These are phyloP conservation scores for Mycena leptocephala DNA, from an alignment of 768 basidiomycete species.

Conservation along the genomic window DNA sequence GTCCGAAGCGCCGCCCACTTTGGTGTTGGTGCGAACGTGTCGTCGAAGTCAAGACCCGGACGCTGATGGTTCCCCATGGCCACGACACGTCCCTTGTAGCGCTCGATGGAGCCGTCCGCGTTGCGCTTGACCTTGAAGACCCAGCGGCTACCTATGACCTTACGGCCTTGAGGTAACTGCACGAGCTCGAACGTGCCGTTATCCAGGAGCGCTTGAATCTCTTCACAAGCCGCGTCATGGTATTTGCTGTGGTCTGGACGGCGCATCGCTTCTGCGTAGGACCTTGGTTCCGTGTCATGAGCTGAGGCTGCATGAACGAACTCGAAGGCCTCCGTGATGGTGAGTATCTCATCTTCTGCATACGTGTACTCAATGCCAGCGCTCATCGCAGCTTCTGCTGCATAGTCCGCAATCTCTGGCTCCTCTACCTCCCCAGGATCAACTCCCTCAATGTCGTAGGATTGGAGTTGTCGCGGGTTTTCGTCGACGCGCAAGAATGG, in stretches of 20 bases:
- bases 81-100: no score
- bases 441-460: not conserved
- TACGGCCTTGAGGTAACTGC: slow-evolving; percentile 45
- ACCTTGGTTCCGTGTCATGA: slow-evolving; percentile 30
- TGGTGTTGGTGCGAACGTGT: slow-evolving; percentile 41
- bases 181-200: slow-evolving; percentile 56
- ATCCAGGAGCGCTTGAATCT: slow-evolving; percentile 41
- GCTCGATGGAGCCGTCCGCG: no score
- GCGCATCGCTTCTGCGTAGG: slow-evolving; percentile 40
- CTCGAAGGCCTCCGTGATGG: slow-evolving; percentile 4
- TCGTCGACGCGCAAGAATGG: not conserved
- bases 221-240: slow-evolving; percentile 45
- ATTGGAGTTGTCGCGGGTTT: not conserved
- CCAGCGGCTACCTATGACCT: slow-evolving; percentile 37
- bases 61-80: slow-evolving; percentile 48
- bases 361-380: slow-evolving; percentile 13
- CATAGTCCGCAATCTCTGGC: not conserved
- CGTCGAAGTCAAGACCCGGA: slow-evolving; percentile 41
- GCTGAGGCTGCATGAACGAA: slow-evolving; percentile 2
- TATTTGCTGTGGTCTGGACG: slow-evolving; percentile 34
- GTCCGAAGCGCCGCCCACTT: slow-evolving; percentile 40
- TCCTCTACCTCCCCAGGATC: not conserved
- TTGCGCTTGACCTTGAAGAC: no score
- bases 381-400: not conserved
- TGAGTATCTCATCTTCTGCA: not conserved